Conservation (phyloP, 169 alveolate genomes). For the Besnoitia besnoiti region DNA sequence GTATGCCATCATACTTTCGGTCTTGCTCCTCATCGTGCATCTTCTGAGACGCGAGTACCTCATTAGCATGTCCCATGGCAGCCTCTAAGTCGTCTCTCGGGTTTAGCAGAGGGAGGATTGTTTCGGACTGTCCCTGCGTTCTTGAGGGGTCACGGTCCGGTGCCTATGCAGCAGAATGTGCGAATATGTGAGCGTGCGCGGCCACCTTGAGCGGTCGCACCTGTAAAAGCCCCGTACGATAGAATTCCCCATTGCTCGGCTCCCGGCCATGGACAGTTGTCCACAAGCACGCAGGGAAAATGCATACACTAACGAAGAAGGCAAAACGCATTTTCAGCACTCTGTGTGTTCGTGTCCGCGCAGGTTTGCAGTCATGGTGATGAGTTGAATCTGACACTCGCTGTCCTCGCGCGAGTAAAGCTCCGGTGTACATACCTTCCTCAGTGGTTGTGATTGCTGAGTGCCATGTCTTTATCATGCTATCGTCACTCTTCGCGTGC, state of each 20-base stretch:
- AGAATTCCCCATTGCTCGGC: background rate
- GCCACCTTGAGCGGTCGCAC: background rate
- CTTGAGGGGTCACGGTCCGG: too few relatives aligned
- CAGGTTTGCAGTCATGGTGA: too few relatives aligned
- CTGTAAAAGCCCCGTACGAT: background rate
- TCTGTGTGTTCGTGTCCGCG: too few relatives aligned
- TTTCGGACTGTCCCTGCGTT: background rate
- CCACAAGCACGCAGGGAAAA: background rate
- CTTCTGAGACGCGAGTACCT: background rate
- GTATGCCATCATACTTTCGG: background rate
- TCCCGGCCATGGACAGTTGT: background rate
- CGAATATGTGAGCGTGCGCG: background rate
- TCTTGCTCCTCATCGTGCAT: background rate
- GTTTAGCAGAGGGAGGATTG: background rate
- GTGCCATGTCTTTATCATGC: too few relatives aligned
- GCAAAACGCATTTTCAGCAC: background rate
- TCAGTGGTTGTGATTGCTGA: too few relatives aligned
- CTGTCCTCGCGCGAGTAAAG: too few relatives aligned
- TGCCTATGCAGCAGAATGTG: too few relatives aligned
- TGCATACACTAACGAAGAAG: background rate
- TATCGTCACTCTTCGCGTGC: too few relatives aligned
- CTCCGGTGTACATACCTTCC: too few relatives aligned
- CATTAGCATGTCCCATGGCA: background rate
- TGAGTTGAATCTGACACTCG: too few relatives aligned
- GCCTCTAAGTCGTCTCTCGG: background rate